Evolutionary conservation across 2,329 filamentous ascomycete genomes (phyloP).

Genomic region (Clarireedia hainanense): DNA sequence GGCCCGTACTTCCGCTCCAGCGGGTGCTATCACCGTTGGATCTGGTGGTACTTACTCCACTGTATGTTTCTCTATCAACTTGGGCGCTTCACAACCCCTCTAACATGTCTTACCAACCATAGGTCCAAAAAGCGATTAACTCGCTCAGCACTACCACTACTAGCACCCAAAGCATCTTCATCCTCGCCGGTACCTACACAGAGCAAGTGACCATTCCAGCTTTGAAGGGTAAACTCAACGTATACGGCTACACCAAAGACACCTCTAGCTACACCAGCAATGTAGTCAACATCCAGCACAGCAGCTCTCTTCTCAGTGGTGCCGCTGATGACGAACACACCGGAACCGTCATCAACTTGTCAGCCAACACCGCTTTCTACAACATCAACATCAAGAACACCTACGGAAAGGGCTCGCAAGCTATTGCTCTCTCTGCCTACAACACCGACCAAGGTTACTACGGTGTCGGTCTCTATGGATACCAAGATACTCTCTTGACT

Average conservation of each 20-base stretch:
- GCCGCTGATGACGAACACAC: conserved; percentile 36
- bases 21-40: conserved; percentile 40
- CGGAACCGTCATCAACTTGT: conserved; percentile 25
- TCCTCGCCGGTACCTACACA: conserved; percentile 46
- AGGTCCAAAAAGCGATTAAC: conserved; percentile 42
- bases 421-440: conserved; percentile 45
- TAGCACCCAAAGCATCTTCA: conserved; percentile 44
- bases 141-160: conserved; percentile 40
- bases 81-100: not conserved
- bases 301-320: conserved; percentile 33
- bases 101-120: not conserved
- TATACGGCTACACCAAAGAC: conserved; percentile 46
- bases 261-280: conserved; percentile 41
- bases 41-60: conserved; percentile 37
- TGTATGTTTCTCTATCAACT: conserved; percentile 19
- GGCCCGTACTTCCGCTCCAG: conserved; percentile 36
- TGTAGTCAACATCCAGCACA: conserved; percentile 38
- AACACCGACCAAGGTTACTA: conserved; percentile 48
- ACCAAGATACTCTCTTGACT: conserved; percentile 47
- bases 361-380: conserved; percentile 47
- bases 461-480: conserved; percentile 45
- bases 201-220: conserved; percentile 48
- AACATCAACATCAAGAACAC: conserved; percentile 51
- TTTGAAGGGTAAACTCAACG: conserved; percentile 39
- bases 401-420: conserved; percentile 42